These are phyloP conservation scores for Thelonectria blattea DNA, from an alignment of 2,329 filamentous ascomycete species.

Conservation along the genomic window DNA sequence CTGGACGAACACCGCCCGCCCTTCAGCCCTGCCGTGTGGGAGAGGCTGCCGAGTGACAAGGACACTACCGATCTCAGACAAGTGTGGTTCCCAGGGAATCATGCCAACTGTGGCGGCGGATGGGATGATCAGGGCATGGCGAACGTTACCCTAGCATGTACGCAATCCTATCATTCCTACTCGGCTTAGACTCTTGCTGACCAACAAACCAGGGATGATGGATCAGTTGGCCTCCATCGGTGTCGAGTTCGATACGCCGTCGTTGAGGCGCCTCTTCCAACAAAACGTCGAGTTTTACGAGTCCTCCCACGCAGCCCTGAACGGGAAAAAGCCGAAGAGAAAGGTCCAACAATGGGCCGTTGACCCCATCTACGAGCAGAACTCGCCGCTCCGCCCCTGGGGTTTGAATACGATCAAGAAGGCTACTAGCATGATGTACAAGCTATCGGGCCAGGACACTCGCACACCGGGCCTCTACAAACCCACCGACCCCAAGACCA, in stretches of 20 bases:
- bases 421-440: slow-evolving; percentile 49
- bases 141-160: slow-evolving; percentile 48
- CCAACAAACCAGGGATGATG: slow-evolving; percentile 56
- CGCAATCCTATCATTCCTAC: slow-evolving; percentile 21
- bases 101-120: slow-evolving; percentile 74
- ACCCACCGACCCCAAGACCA: slow-evolving; percentile 50
- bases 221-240: slow-evolving; percentile 59
- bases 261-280: slow-evolving; percentile 49
- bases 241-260: slow-evolving; percentile 54
- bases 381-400: slow-evolving; percentile 56
- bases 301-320: slow-evolving; percentile 20
- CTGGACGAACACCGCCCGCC: slow-evolving; percentile 62
- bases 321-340: slow-evolving; percentile 25
- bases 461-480: slow-evolving; percentile 57
- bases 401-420: slow-evolving; percentile 53
- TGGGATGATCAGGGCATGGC: slow-evolving; percentile 59
- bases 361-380: slow-evolving; percentile 54
- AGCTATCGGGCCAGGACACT: slow-evolving; percentile 49
- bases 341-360: slow-evolving; percentile 49
- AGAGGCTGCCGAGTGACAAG: slow-evolving; percentile 47
- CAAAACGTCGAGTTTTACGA: slow-evolving; percentile 44
- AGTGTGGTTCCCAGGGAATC: slow-evolving; percentile 73
- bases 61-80: slow-evolving; percentile 54
- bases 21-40: slow-evolving; percentile 63
- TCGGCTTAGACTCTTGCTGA: not conserved